A percentile compares a stretch with the other conserved stretches of the same genome.
Conservation (phyloP, 2,329 filamentous ascomycete species). For the Talaromyces sp. region DNA sequence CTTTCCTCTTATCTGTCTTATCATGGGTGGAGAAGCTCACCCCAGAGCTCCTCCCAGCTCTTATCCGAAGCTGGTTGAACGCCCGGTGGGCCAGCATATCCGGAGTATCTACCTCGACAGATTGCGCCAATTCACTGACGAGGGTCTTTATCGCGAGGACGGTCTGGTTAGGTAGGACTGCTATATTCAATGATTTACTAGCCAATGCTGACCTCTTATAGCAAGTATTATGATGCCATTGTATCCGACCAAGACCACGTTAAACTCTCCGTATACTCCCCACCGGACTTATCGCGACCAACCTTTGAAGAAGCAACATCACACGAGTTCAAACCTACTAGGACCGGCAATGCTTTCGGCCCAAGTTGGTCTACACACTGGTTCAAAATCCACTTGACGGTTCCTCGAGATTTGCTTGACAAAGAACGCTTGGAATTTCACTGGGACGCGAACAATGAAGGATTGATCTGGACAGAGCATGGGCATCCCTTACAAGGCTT, state of each 20-base stretch:
- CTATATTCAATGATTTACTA: conserved; percentile 8
- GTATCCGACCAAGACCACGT: conserved; percentile 71
- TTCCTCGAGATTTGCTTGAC: conserved; percentile 69
- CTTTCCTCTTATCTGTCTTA: background rate
- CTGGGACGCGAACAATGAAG: conserved; percentile 94
- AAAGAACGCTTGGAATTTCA: conserved; percentile 89
- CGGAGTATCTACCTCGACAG: conserved; percentile 80
- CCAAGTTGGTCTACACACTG: conserved; percentile 98
- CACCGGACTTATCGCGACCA: conserved; percentile 74
- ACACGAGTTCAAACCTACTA: conserved; percentile 73
- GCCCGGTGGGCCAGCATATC: conserved; percentile 73
- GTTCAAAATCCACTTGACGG: conserved; percentile 80
- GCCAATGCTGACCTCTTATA: conserved; percentile 30
- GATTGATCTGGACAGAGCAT: conserved; percentile 86
- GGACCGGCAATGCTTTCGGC: conserved; percentile 77
- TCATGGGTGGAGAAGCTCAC: conserved; percentile 41
- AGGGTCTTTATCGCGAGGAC: conserved; percentile 73
- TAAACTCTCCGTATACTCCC: conserved; percentile 81
- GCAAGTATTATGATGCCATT: conserved; percentile 70
- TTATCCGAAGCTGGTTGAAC: conserved; percentile 52
- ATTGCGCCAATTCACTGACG: conserved; percentile 74
- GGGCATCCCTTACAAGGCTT: conserved; percentile 89
- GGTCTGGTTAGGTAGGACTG: conserved; percentile 67
- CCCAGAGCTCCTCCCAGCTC: conserved; percentile 35
- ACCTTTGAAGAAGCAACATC: conserved; percentile 78